Conservation (phyloP, 805 yeast genomes). For the Tetrapisispora nanseiensis region DNA sequence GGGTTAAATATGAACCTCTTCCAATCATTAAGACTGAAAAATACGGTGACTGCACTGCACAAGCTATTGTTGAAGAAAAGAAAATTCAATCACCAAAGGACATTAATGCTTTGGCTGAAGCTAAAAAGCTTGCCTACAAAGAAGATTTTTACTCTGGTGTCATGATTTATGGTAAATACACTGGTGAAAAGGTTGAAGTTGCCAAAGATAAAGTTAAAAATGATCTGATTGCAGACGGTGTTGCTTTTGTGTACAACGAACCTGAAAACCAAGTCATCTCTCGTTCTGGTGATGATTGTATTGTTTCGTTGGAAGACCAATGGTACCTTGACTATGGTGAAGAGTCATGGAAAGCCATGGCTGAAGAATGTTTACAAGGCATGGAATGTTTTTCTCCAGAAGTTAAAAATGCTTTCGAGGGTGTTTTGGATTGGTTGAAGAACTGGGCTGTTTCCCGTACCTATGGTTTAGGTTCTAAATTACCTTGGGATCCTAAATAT, state of each 20-base stretch:
- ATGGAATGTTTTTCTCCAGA: slow-evolving; percentile 78
- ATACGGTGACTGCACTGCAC: slow-evolving; percentile 85
- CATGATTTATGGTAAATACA: slow-evolving; percentile 69
- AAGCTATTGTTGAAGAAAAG: slow-evolving; percentile 68
- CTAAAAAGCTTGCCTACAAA: slow-evolving; percentile 91
- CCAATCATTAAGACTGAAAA: slow-evolving; percentile 71
- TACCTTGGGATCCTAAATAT: slow-evolving; percentile 95
- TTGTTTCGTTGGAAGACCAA: slow-evolving; percentile 95
- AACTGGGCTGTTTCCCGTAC: slow-evolving; percentile 98
- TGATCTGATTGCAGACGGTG: slow-evolving; percentile 66
- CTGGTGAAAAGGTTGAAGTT: slow-evolving; percentile 80
- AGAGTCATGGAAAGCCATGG: slow-evolving; percentile 73
- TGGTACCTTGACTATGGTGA: slow-evolving; percentile 98
- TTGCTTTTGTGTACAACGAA: slow-evolving; percentile 85
- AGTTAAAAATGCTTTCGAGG: slow-evolving; percentile 85
- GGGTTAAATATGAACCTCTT: slow-evolving; percentile 70
- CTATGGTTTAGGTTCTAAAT: slow-evolving; percentile 86
- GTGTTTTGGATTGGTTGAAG: slow-evolving; percentile 89
- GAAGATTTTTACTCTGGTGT: slow-evolving; percentile 92
- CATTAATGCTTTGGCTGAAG: slow-evolving; percentile 71
- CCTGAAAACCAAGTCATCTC: slow-evolving; percentile 87
- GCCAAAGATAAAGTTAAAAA: slow-evolving; percentile 83
- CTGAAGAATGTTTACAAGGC: slow-evolving; percentile 62
- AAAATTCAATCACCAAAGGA: slow-evolving; percentile 96
- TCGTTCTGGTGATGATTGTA: slow-evolving; percentile 93